These are phyloP conservation scores for Xylogone sp. DNA, from an alignment of 2,329 filamentous ascomycete genomes.

Conservation along the genomic window DNA sequence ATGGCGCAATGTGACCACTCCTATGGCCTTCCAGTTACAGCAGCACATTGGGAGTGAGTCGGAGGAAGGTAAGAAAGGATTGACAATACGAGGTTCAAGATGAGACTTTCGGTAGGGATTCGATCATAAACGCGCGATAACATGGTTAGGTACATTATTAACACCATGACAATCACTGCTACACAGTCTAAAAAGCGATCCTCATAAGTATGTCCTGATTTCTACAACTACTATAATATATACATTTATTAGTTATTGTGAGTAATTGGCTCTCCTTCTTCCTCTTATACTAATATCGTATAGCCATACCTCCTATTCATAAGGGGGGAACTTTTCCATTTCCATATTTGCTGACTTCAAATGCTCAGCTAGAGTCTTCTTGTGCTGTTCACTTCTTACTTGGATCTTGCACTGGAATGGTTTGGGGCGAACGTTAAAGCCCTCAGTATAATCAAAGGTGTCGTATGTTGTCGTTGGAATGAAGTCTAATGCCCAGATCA, in stretches of 20 bases:
- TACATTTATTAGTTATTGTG: not conserved
- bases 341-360: slow-evolving; percentile 22
- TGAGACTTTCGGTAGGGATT: too few relatives aligned
- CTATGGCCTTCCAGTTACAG: too few relatives aligned
- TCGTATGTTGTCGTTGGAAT: slow-evolving; percentile 13
- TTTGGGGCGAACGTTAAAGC: slow-evolving; percentile 29
- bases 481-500: slow-evolving; percentile 50
- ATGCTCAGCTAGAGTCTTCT: slow-evolving; percentile 27
- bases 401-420: slow-evolving; percentile 29
- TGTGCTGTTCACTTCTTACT: slow-evolving; percentile 27
- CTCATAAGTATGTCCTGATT: too few relatives aligned
- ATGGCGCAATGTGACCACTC: too few relatives aligned
- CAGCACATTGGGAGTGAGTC: too few relatives aligned
- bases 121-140: too few relatives aligned
- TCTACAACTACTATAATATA: not conserved
- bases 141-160: too few relatives aligned
- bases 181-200: too few relatives aligned
- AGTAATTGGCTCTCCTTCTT: not conserved
- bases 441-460: slow-evolving; percentile 26
- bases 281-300: too few relatives aligned
- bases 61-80: too few relatives aligned
- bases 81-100: too few relatives aligned
- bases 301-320: slow-evolving; percentile 13
- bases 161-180: too few relatives aligned
- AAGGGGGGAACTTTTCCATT: slow-evolving; percentile 20